Evolutionary conservation across 2,329 filamentous ascomycete species (phyloP), one percentile per base, ranked within the genome.

Genomic region (Sporothrix dimorphospora): DNA sequence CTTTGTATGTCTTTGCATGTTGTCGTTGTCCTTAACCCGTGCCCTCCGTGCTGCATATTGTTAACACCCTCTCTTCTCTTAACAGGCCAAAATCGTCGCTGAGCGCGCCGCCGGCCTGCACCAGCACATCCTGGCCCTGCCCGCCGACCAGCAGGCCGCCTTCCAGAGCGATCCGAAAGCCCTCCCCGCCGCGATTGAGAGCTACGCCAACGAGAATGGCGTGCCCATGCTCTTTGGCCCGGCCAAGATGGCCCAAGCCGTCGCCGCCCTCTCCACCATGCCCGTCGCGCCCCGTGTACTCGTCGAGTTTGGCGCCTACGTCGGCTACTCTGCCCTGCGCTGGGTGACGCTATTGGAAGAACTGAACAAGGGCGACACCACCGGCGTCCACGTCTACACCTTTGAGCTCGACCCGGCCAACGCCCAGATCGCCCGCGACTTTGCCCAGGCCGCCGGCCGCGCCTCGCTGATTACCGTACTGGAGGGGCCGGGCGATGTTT

Each of bases 281-380:
- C 70, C 76, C 0, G 74, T 76, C 3, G 70, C 76, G n/a, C 80
- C 80, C 2, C 79, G 77, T 27, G 75, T 76, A 1, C 71, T 82
- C 19, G 74, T 82, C 40, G 80, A 82, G 72, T 78, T 81, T 24
- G 80, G 80, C 38, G 79, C 78, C 16, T 82, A 80, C 55, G 76
- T 82, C 9, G 80, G 81, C 40, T 79, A 77, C 67, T 81, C 80
- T 0, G 80, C 81, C 2, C 74, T 83, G 14, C 78, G 77, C 1
- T 82, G 77, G 74, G 77, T 77, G 14, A 75, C 76, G 16, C 76
- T 77, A 8, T 74, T 80, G 9, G 73, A 75, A 49, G 75, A 75
- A 30, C 38, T 77, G 11, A 71, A 78, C 40, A 47, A 49, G 34
- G 34, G 57, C 30, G 76, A 76, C 7, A n/a, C 6, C 27, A 14